These are phyloP conservation scores for Candida gorgasii DNA, from an alignment of 805 yeast species.

Conservation along the genomic window DNA sequence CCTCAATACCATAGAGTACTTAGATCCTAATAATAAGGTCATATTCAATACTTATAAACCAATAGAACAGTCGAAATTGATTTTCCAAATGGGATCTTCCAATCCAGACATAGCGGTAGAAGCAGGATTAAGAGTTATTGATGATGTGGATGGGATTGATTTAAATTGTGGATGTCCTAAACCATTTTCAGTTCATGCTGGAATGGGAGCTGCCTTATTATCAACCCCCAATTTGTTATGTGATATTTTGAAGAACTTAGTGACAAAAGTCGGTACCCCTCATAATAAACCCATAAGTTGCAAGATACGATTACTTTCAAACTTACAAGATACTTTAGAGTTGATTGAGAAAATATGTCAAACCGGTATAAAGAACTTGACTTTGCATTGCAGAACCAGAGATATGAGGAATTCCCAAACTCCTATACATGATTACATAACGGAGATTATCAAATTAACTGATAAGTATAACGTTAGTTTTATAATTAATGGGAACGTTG, in stretches of 20 bases:
- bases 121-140: conserved; percentile 79
- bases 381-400: conserved; percentile 89
- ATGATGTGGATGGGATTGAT: conserved; percentile 91
- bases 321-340: conserved; percentile 50
- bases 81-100: conserved; percentile 91
- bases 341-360: conserved; percentile 52
- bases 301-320: conserved; percentile 75
- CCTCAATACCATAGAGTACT: conserved; percentile 62
- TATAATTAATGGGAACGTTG: conserved; percentile 79
- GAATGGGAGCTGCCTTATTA: conserved; percentile 96
- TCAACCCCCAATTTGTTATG: conserved; percentile 78
- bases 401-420: conserved; percentile 85
- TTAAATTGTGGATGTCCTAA: conserved; percentile 97
- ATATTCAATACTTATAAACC: conserved; percentile 74
- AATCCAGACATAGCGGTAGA: conserved; percentile 81
- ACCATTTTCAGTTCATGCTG: conserved; percentile 89
- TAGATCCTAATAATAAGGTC: conserved; percentile 44
- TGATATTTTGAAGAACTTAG: conserved; percentile 65
- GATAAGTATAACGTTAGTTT: conserved; percentile 64
- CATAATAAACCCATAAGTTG: conserved; percentile 80
- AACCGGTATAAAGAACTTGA: conserved; percentile 85
- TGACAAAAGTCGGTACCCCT: conserved; percentile 78
- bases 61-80: conserved; percentile 62
- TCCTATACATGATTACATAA: conserved; percentile 72
- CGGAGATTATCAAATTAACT: conserved; percentile 62